Evolutionary conservation across 441 rosid species (phyloP).

Genomic region (Populus trichocarpa): DNA sequence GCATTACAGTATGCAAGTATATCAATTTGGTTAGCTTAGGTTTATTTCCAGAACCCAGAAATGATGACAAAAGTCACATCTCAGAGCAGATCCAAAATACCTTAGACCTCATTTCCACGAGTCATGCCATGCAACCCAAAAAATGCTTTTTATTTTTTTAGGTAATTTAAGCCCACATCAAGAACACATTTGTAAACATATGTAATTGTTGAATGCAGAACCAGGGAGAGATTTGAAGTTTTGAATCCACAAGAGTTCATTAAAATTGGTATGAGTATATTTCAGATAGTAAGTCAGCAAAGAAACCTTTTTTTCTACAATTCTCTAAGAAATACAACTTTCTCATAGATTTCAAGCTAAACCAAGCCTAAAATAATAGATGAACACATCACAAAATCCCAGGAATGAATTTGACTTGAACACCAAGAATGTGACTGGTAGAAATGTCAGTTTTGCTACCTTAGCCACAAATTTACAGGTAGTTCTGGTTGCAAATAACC

Average conservation of each 20-base stretch:
- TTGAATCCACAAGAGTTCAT: background rate
- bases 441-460: background rate
- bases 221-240: background rate
- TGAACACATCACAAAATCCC: constrained; percentile 1
- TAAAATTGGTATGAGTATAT: background rate
- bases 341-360: background rate
- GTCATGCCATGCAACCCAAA: background rate
- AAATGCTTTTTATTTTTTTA: no score
- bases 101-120: background rate
- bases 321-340: background rate
- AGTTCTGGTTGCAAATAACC: background rate
- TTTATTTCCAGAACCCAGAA: no score
- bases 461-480: background rate
- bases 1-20: background rate
- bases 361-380: background rate
- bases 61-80: no score
- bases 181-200: background rate
- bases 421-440: background rate
- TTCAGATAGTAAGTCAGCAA: background rate
- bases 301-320: background rate
- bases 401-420: background rate
- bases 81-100: no score
- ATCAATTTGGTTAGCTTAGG: background rate
- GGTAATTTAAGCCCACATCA: background rate
- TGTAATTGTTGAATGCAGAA: background rate